A percentile compares a stretch with the other conserved stretches of the same genome.
phyloP scores from a whole-genome alignment of 2,329 filamentous ascomycete genomes.

The Clarireedia paspali region DNA sequence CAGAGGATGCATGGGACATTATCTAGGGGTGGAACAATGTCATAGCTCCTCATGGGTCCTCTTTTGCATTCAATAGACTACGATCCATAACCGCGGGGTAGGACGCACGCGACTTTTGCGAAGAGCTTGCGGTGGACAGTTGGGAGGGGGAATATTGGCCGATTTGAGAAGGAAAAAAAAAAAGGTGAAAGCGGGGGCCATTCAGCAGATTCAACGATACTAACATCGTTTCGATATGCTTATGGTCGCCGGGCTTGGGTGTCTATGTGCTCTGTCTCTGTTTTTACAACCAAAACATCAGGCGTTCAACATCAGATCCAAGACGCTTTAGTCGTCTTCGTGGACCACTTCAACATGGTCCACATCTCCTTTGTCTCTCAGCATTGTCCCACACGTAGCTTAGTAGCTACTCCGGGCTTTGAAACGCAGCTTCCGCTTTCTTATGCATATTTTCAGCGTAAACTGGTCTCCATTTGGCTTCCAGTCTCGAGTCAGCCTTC shows the following conservation, averaged over 20 bases:
- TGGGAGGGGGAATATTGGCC: constrained; percentile 17
- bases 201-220: constrained; percentile 49
- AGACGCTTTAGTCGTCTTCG: constrained; percentile 52
- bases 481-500: not conserved
- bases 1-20: constrained; percentile 93
- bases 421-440: constrained; percentile 2
- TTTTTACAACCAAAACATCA: constrained; percentile 81
- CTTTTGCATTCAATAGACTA: constrained; percentile 12
- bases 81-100: constrained; percentile 4
- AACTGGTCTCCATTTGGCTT: not conserved
- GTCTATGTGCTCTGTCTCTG: constrained; percentile 62
- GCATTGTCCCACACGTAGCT: constrained; percentile 1
- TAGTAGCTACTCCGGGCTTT: constrained; percentile 7
- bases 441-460: not conserved
- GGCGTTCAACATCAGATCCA: constrained; percentile 72
- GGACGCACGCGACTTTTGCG: not conserved
- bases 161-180: constrained; percentile 12
- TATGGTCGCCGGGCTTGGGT: constrained; percentile 48
- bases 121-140: constrained; percentile 7
- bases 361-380: constrained; percentile 33
- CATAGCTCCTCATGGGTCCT: constrained; percentile 8
- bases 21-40: constrained; percentile 47
- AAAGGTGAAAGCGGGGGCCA: constrained; percentile 32
- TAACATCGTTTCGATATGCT: constrained; percentile 57
- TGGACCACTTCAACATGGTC: constrained; percentile 61